Base-by-base conservation (phyloP, 2,329 filamentous ascomycete genomes). In the Monilinia fructigena region DNA sequence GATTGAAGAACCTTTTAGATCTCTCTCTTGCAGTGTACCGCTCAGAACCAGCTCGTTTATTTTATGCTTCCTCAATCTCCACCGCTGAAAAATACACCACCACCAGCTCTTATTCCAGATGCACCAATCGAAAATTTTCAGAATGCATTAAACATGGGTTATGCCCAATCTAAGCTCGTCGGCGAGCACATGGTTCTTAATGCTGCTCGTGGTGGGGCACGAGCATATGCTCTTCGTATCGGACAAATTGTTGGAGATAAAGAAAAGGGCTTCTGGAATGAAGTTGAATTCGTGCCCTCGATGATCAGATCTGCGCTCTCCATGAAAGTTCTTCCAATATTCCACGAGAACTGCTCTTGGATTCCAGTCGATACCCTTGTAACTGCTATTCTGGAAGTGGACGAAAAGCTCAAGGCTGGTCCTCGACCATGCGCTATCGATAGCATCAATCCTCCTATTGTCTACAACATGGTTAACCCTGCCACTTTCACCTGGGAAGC, bases 401-500 rank as follows among this genome's bases (percentile, higher is more conserved):
- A 7, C 63, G 74, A 4, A 74, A 76, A 0, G 69, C 69, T 58
- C 8, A 61, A 35, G 11, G 20, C 38, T 10, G 31, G 54, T 12
- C 52, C 31, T 40, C 20, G 53, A 60, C 59, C 28, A 61, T 70
- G 55, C 66, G 69, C 65, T 56, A 65, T 56, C 23, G 52, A 66
- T 20, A 56, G 52, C 28, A 52, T 40, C n/a, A 66, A 63, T 14
- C 65, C 65, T n/a, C 65, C 65, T 14, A 54, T 78, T 0, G 78
- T 86, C 16, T 85, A 81, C 67, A 83, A 86, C 67, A 76, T 88
- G 8, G 78, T 82, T 8, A 85, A 86, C 66, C 80, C 80, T 0
- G 73, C 73, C 14, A 70, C 74, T 0, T 80, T 82, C 69, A 76
- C 80, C 8, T 84, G 81, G 80, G 66, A 77, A 0, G 80, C 85